phyloP scores from a whole-genome alignment of 1,139 yeast species.

The Lodderomyces parapsilosis region DNA sequence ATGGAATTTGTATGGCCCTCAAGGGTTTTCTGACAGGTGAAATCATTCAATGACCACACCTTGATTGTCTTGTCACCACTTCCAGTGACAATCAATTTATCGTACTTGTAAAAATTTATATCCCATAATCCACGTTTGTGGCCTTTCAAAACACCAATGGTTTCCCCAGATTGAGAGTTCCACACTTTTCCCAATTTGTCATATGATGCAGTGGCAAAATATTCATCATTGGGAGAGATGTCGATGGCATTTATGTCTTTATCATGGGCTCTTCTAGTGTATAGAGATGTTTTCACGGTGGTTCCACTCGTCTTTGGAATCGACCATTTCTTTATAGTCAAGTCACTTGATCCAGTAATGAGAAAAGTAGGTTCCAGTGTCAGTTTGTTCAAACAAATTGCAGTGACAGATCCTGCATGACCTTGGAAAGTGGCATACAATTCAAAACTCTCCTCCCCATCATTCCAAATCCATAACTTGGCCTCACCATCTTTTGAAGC shows the following conservation, averaged over 20 bases:
- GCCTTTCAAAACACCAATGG: constrained; percentile 78
- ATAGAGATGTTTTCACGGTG: constrained; percentile 57
- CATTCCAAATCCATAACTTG: constrained; percentile 70
- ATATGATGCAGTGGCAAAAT: constrained; percentile 92
- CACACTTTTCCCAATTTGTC: constrained; percentile 90
- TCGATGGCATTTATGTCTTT: constrained; percentile 91
- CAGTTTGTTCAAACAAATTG: constrained; percentile 71
- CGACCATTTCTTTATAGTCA: constrained; percentile 88
- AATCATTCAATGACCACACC: constrained; percentile 83
- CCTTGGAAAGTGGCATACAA: constrained; percentile 70
- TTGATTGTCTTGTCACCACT: constrained; percentile 91
- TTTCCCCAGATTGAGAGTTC: constrained; percentile 81
- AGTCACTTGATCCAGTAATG: constrained; percentile 83
- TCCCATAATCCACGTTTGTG: constrained; percentile 97
- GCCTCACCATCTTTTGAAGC: constrained; percentile 92
- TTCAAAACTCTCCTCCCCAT: constrained; percentile 41
- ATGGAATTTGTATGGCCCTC: constrained; percentile 96
- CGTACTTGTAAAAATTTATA: constrained; percentile 75
- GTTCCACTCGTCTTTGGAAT: constrained; percentile 45
- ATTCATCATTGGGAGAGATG: constrained; percentile 82
- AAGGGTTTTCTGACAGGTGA: constrained; percentile 72
- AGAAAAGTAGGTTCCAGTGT: constrained; percentile 62
- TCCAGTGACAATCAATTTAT: constrained; percentile 71
- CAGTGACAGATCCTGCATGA: constrained; percentile 84
- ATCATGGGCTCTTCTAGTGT: constrained; percentile 94